Conservation (phyloP, 75 land plant species). For the Isoetes taiwanensis region DNA sequence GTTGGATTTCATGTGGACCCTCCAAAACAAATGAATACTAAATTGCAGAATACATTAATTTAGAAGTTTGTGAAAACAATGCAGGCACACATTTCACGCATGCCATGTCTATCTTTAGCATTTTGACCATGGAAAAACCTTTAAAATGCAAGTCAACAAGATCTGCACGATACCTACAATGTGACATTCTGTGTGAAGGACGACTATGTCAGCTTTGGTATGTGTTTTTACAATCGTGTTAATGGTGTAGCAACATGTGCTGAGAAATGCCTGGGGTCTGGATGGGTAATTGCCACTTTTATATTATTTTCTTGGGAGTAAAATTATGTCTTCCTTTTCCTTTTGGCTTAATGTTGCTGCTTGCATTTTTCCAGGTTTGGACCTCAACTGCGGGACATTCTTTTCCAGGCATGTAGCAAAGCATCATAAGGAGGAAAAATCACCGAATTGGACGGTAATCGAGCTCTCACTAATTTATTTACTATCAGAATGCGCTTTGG, state of each 20-base stretch:
- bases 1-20: too few species aligned
- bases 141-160: slow-evolving; percentile 82
- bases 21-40: too few species aligned
- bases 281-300: background rate
- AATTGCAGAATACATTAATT: too few species aligned
- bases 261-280: slow-evolving; percentile 45
- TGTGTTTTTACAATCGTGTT: slow-evolving; percentile 96
- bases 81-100: too few species aligned
- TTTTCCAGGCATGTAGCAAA: slow-evolving; percentile 30
- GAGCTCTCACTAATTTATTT: slow-evolving; percentile 46
- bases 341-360: background rate
- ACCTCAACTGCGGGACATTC: slow-evolving; percentile 70
- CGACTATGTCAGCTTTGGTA: slow-evolving; percentile 69
- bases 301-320: too few species aligned
- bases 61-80: too few species aligned
- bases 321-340: too few species aligned
- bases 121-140: too few species aligned
- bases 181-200: slow-evolving; percentile 83
- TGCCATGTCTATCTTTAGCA: too few species aligned
- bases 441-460: slow-evolving; percentile 33
- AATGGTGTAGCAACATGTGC: slow-evolving; percentile 93
- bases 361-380: slow-evolving; percentile 41
- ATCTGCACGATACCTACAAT: slow-evolving; percentile 73
- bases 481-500: slow-evolving; percentile 81
- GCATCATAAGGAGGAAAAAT: slow-evolving; percentile 50